Evolutionary conservation across 495 filamentous ascomycete genomes (phyloP).

Genomic region (Podospora didyma): DNA sequence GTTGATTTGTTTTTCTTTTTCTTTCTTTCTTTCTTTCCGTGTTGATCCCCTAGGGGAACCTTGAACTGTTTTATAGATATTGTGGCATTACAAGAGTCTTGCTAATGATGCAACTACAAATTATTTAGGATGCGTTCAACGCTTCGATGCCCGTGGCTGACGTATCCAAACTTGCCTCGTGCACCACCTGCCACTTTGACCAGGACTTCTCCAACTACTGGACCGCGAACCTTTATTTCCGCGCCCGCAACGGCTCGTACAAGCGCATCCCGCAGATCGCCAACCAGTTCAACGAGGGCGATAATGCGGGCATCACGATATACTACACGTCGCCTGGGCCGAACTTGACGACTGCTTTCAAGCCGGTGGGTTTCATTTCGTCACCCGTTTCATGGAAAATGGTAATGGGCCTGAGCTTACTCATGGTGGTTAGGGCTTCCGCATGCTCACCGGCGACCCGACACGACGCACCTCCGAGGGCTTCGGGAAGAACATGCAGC

Average conservation of each 20-base stretch:
- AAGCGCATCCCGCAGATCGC: constrained; percentile 36
- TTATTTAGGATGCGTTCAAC: constrained; percentile 15
- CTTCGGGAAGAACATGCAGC: constrained; percentile 23
- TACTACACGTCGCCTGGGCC: constrained; percentile 37
- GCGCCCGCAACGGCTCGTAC: constrained; percentile 32
- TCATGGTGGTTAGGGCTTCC: constrained; percentile 15
- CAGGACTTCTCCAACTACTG: constrained; percentile 33
- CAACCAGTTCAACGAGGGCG: constrained; percentile 30
- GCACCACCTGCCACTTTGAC: constrained; percentile 23
- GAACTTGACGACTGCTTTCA: constrained; percentile 34
- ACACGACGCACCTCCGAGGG: constrained; percentile 15
- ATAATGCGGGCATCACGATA: constrained; percentile 36
- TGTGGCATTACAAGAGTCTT: background rate
- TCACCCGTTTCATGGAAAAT: constrained; percentile 3
- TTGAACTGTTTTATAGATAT: too few relatives aligned
- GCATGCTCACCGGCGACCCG: constrained; percentile 26
- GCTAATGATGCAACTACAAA: background rate
- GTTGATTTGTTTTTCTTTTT: too few relatives aligned
- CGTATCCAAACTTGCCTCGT: constrained; percentile 15
- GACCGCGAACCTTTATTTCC: constrained; percentile 34
- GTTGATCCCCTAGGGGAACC: too few relatives aligned
- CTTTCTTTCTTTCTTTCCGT: too few relatives aligned
- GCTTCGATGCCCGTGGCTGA: constrained; percentile 19
- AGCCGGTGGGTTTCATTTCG: constrained; percentile 22
- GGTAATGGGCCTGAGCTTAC: background rate